Evolutionary conservation across 2,329 filamentous ascomycete genomes (phyloP).

Genomic region (Curvularia hawaiiensis): DNA sequence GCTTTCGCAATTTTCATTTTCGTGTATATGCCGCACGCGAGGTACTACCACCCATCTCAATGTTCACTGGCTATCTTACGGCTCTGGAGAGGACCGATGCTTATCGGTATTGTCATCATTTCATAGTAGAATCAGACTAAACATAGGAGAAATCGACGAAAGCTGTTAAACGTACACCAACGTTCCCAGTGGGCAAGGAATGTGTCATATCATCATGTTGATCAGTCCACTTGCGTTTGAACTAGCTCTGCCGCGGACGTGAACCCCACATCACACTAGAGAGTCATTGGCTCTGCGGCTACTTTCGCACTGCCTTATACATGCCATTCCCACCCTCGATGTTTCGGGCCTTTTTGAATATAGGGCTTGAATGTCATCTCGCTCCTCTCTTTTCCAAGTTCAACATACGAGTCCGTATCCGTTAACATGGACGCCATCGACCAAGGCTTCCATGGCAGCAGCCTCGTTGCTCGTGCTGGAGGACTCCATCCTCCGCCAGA

Average conservation of each 20-base stretch:
- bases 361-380: slow-evolving; percentile 3
- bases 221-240: slow-evolving; percentile 11
- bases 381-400: not conserved
- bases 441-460: slow-evolving; percentile 7
- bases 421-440: slow-evolving; percentile 12
- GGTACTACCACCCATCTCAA: not conserved
- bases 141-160: not conserved
- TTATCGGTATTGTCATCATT: not conserved
- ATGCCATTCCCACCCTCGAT: slow-evolving; percentile 8
- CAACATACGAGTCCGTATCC: not conserved
- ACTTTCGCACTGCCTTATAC: slow-evolving; percentile 17
- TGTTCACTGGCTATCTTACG: not conserved
- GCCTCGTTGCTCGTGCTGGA: slow-evolving; percentile 32
- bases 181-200: not conserved
- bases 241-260: slow-evolving; percentile 10
- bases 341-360: slow-evolving; percentile 1
- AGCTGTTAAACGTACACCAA: not conserved
- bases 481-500: slow-evolving; percentile 48
- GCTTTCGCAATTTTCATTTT: not conserved
- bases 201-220: slow-evolving; percentile 4
- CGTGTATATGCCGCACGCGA: not conserved
- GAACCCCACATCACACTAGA: slow-evolving; percentile 17
- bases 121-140: not conserved
- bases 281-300: slow-evolving; percentile 8
- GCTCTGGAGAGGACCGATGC: not conserved